phyloP scores from a whole-genome alignment of 2,329 filamentous ascomycete genomes.

The Fusarium abutilonis region DNA sequence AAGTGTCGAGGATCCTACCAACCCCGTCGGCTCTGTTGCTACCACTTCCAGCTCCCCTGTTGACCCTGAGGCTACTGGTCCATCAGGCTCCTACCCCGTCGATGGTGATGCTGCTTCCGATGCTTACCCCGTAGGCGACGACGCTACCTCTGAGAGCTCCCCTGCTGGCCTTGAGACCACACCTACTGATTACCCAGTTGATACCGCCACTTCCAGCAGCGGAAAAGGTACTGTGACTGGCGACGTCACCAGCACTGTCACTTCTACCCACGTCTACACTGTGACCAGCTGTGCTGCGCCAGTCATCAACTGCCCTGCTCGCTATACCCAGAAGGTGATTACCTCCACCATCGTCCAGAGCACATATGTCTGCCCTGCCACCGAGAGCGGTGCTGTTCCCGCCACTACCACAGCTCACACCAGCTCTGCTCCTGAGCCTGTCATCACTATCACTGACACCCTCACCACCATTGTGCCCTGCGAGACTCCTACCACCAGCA shows the following conservation, averaged over 20 bases:
- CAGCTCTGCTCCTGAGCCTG: conserved; percentile 16
- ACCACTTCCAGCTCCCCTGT: neutral
- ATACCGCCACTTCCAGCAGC: neutral
- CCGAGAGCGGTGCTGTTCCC: conserved; percentile 22
- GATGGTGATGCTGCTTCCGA: neutral
- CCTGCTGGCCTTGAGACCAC: conserved; percentile 1
- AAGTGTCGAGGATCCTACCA: neutral
- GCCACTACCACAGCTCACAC: conserved; percentile 21
- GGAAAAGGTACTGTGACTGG: conserved; percentile 19
- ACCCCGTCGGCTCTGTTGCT: neutral
- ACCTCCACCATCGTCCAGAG: conserved; percentile 38
- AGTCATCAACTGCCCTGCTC: conserved; percentile 54
- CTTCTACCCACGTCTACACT: conserved; percentile 43
- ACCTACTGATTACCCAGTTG: too few species aligned
- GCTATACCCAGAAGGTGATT: conserved; percentile 49
- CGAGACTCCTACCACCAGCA: conserved; percentile 41
- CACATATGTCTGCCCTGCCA: conserved; percentile 42
- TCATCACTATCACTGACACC: conserved; percentile 42
- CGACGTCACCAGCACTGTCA: conserved; percentile 40
- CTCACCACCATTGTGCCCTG: conserved; percentile 43
- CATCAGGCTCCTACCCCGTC: neutral
- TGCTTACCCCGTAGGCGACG: neutral
- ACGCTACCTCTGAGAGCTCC: neutral
- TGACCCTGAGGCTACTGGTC: neutral
- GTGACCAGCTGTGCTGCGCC: conserved; percentile 52